Base-by-base conservation (phyloP, 805 yeast genomes). In the Clavispora santaluciae region DNA sequence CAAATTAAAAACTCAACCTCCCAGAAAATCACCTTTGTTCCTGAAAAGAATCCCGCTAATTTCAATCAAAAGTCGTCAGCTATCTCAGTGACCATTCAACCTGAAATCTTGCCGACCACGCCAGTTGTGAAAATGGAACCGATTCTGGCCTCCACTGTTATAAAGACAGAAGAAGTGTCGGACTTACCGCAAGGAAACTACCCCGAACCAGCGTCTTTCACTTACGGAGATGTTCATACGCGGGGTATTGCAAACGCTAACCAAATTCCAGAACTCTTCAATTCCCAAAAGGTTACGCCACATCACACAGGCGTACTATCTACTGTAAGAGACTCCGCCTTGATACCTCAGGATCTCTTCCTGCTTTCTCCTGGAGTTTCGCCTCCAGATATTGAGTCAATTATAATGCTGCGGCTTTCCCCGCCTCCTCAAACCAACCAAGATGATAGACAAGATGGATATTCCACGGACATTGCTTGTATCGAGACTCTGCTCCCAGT, bases 381-480 rank as follows among this genome's bases (percentile, higher is more conserved):
- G 5, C 20, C 31, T 28, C 10, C 31, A 16, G 31, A 28, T 16
- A 20, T 28, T 10, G 20, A 28, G 18, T 28, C 31, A 9, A 13
- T 26, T 2, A 28, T 28, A 7, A 28, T 28, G 31, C 31, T 15
- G 11, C 18, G 18, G 12, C 31, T 28, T 6, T 28, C 31, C 1
- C 31, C 31, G 7, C 20, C 2, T 9, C 20, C 9, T 8, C 20
- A 28, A 16, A 8, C 31, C 5, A 11, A 9, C 9, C 3, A 11
- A 4, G 12, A 15, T 3, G 7, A 6, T 5, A 11, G 8, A 16
- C 31, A 36, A 10, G 48, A 45, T 20, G 25, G 23, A 17, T 45
- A 41, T 21, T 22, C 45, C 9, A 38, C 41, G 10, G 48, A 45
- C 28, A 34, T 45, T 12, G 48, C 48, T n/a, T 35, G 45, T 13